Evolutionary conservation across 352 stramenopile genomes (phyloP).

Genomic region (Phytophthora boehmeriae): DNA sequence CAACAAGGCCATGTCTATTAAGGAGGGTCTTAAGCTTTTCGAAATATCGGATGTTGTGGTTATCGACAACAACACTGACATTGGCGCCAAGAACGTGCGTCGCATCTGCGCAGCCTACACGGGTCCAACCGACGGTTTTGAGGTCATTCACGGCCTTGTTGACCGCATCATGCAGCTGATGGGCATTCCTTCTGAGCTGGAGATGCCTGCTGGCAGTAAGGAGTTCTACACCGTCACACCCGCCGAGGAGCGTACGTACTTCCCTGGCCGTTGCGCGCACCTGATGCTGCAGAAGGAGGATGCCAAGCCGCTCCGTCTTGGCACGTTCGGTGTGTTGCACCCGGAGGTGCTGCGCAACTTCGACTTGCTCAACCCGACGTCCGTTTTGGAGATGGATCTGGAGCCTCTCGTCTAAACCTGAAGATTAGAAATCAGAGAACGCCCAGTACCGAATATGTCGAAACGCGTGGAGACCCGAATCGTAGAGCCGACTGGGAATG

Average conservation of each 20-base stretch:
- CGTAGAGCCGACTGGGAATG: constrained; percentile 9
- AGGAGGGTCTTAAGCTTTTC: constrained; percentile 98
- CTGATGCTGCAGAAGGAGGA: constrained; percentile 92
- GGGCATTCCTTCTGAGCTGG: constrained; percentile 85
- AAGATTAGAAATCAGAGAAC: constrained; percentile 20
- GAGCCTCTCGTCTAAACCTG: constrained; percentile 93
- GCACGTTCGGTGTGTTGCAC: constrained; percentile 98
- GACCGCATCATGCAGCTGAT: constrained; percentile 99
- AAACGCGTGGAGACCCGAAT: constrained; percentile 21
- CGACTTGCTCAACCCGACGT: constrained; percentile 97
- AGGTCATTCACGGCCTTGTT: constrained; percentile 99
- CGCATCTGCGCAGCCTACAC: constrained; percentile 97
- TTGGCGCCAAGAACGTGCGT: constrained; percentile 96
- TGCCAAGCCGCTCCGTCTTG: constrained; percentile 78
- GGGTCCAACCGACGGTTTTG: constrained; percentile 97
- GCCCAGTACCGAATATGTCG: constrained; percentile 10
- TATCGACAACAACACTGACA: constrained; percentile 90
- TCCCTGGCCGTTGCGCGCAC: constrained; percentile 95
- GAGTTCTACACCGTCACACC: constrained; percentile 85
- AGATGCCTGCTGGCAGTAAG: constrained; percentile 64
- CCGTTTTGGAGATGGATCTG: constrained; percentile 98
- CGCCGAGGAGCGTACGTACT: constrained; percentile 89
- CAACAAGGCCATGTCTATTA: constrained; percentile 97
- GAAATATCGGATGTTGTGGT: constrained; percentile 99
- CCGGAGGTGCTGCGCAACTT: constrained; percentile 98